phyloP scores from a whole-genome alignment of 176 grass and related monocot genomes.

The Chrysopogon serrulatus region DNA sequence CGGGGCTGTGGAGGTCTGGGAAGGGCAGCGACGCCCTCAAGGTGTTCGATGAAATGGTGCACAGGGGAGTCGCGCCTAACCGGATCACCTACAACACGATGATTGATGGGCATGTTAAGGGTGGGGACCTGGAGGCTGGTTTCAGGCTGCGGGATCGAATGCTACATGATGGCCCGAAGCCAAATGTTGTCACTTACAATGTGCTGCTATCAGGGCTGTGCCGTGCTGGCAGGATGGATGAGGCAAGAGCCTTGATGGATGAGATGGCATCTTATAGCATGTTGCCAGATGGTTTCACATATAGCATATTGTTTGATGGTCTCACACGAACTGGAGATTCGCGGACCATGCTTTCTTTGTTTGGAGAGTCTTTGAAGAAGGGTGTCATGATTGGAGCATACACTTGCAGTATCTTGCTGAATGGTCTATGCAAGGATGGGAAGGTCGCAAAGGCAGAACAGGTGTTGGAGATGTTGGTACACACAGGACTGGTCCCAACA shows the following conservation, averaged over 20 bases:
- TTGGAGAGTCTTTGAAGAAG: slow-evolving; percentile 50
- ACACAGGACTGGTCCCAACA: slow-evolving; percentile 40
- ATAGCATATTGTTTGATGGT: slow-evolving; percentile 61
- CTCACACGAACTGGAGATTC: slow-evolving; percentile 27
- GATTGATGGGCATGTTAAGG: slow-evolving; percentile 55
- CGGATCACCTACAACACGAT: slow-evolving; percentile 53
- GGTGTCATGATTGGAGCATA: slow-evolving; percentile 48
- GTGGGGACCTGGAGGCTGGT: slow-evolving; percentile 38
- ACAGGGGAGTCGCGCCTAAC: slow-evolving; percentile 28
- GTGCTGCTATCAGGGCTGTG: slow-evolving; percentile 51
- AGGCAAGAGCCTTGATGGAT: slow-evolving; percentile 31
- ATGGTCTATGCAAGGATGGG: slow-evolving; percentile 62
- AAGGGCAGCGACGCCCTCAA: slow-evolving; percentile 22
- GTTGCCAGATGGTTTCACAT: slow-evolving; percentile 51
- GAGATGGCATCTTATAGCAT: slow-evolving; percentile 37
- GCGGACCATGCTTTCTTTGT: slow-evolving; percentile 37
- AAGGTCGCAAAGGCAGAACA: slow-evolving; percentile 49
- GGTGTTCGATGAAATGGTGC: slow-evolving; percentile 56
- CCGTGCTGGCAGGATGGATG: slow-evolving; percentile 32
- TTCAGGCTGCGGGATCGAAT: slow-evolving; percentile 39
- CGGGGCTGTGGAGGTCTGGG: slow-evolving; percentile 28
- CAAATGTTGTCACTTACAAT: slow-evolving; percentile 61
- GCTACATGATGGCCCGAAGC: slow-evolving; percentile 21
- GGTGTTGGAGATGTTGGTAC: slow-evolving; percentile 25
- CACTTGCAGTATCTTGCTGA: slow-evolving; percentile 59